Base-by-base conservation (phyloP, 1,139 yeast genomes). In the Sugiyamaella neomexicana region DNA sequence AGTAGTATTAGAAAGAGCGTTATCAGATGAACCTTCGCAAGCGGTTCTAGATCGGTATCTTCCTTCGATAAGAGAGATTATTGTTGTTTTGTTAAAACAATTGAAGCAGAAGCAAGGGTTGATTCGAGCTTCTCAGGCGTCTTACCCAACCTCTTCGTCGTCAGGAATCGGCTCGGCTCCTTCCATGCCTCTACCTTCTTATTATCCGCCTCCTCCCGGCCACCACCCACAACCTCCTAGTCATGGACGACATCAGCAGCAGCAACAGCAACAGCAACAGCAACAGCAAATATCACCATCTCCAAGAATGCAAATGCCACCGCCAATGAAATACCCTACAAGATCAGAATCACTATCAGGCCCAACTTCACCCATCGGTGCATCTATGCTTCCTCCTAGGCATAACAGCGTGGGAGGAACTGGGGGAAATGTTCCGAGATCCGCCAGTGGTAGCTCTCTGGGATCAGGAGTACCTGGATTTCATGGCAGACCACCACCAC, bases 41-140 rank as follows among this genome's bases (percentile, higher is more conserved):
- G 89, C 83, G 54, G 86, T 86, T 48, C 75, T 91, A 56, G 97
- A 91, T 62, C 72, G 80, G 56, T 91, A 86, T 66, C 75, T 91
- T 41, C 98, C 99, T 0, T 81, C 82, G 53, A 90, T 95, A 29
- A 80, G 97, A 50, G 90, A 86, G 60, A 89, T 93, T 41, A 89
- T 95, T 55, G 95, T 90, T 9, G 83, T 84, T 5, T 72, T 95
- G 52, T 75, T 95, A 55, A 89, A 86, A 63, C 89, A 84, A 62
- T 75, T 95, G 66, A 93, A 93, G 70, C 77, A 80, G 12, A 93
- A 91, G 65, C 97, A 93, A 66, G 62, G 66, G 6, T 50, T 61
- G 7, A 55, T 59, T 17, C 55, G 63, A n/a, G 53, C 55, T 7
- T 44, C 48, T 4, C 41, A 23, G 17, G 32, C 40, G 15, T 20